Conservation (phyloP, 345 rosid species). For the Brassica carinata region DNA sequence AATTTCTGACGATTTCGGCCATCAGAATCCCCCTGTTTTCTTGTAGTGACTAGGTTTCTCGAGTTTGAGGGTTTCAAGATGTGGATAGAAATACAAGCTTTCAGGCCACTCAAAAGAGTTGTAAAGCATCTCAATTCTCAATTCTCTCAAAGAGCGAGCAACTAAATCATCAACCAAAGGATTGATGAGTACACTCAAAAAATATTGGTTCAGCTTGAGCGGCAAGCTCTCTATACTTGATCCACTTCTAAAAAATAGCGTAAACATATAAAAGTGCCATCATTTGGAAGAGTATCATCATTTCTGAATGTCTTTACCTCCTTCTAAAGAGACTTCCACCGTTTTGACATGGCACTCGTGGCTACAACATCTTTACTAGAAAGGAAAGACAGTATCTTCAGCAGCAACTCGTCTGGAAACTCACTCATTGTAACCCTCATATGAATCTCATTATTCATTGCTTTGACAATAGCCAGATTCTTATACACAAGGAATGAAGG, state of each 20-base stretch:
- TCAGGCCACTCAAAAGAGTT: background rate
- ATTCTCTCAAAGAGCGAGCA: background rate
- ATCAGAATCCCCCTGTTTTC: too few relatives aligned
- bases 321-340: conserved; percentile 7
- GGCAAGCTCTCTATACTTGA: background rate
- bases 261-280: background rate
- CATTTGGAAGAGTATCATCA: background rate
- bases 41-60: background rate
- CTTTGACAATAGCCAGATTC: background rate
- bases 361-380: background rate
- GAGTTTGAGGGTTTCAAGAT: background rate
- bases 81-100: background rate
- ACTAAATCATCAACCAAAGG: background rate
- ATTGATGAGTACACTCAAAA: background rate
- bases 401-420: conserved; percentile 2
- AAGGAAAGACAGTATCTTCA: conserved; percentile 3
- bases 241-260: background rate
- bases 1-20: too few relatives aligned
- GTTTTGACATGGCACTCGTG: conserved; percentile 11
- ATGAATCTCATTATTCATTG: background rate
- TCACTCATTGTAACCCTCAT: background rate
- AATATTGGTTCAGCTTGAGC: background rate
- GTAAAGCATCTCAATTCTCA: conserved; percentile 7
- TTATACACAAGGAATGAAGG: background rate
- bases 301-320: background rate